Evolutionary conservation across 164 flowering plant genomes (phyloP).

Genomic region (Berberis vulgaris): DNA sequence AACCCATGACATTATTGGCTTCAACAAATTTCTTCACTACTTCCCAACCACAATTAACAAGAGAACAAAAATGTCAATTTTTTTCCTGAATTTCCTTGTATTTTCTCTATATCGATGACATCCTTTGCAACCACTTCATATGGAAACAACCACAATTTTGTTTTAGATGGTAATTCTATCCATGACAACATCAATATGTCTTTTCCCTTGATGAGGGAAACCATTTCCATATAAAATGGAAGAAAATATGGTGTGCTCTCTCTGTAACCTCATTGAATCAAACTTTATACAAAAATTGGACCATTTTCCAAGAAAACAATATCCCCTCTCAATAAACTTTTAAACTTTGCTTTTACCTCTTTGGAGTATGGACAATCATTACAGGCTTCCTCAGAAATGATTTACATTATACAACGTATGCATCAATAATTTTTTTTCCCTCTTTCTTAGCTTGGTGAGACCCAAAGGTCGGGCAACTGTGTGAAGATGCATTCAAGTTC

Average conservation of each 20-base stretch:
- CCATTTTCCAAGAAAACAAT: too few relatives aligned
- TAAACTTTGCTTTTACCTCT: neutral
- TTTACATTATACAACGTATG: slow-evolving; percentile 5
- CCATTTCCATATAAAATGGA: too few relatives aligned
- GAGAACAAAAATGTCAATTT: neutral
- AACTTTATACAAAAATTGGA: too few relatives aligned
- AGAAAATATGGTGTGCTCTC: neutral
- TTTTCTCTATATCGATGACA: neutral
- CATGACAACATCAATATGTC: too few relatives aligned
- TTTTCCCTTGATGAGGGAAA: too few relatives aligned
- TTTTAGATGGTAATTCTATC: neutral
- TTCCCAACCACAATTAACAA: neutral
- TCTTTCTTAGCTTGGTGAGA: neutral
- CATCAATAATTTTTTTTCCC: neutral
- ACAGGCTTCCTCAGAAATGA: neutral
- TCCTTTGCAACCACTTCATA: slow-evolving; percentile 13
- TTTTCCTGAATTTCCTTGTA: slow-evolving; percentile 2
- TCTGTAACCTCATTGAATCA: neutral
- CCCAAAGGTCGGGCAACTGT: neutral
- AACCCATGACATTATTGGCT: too few relatives aligned
- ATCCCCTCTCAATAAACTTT: too few relatives aligned
- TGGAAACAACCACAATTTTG: slow-evolving; percentile 3
- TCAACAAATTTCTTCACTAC: neutral
- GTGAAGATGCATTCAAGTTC: neutral
- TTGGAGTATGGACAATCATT: neutral